phyloP scores from a whole-genome alignment of 805 yeast species.

The Hanseniaspora thailandica region DNA sequence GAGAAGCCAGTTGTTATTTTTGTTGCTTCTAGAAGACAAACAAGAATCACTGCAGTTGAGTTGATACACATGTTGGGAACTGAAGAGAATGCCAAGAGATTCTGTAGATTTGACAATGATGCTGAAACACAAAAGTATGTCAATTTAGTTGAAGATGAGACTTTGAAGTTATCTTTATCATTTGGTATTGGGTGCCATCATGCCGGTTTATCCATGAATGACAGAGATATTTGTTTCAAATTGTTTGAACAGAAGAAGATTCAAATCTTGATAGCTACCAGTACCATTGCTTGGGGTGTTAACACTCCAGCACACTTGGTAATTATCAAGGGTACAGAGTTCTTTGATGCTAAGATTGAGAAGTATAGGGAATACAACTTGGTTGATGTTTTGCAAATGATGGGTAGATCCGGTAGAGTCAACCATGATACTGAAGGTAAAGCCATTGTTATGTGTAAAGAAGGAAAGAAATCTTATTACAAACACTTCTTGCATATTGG shows the following conservation, averaged over 20 bases:
- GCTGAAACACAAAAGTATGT: conserved; percentile 67
- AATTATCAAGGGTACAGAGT: conserved; percentile 90
- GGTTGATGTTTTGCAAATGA: conserved; percentile 91
- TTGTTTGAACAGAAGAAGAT: conserved; percentile 75
- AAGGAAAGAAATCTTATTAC: conserved; percentile 75
- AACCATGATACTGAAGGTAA: conserved; percentile 90
- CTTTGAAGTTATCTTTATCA: conserved; percentile 57
- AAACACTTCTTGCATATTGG: conserved; percentile 80
- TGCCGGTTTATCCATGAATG: conserved; percentile 89
- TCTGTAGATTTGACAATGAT: conserved; percentile 58
- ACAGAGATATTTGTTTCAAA: conserved; percentile 77
- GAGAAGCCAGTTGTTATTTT: conserved; percentile 90
- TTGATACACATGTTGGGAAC: conserved; percentile 62
- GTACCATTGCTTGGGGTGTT: conserved; percentile 99
- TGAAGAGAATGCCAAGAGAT: conserved; percentile 47
- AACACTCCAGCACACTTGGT: conserved; percentile 98
- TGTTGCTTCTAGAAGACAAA: conserved; percentile 91
- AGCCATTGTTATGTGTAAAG: conserved; percentile 77
- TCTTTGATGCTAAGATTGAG: conserved; percentile 86
- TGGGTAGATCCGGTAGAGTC: conserved; percentile 99
- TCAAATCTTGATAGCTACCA: conserved; percentile 85
- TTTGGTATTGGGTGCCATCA: conserved; percentile 90
- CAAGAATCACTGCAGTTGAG: conserved; percentile 68
- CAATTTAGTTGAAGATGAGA: conserved; percentile 82
- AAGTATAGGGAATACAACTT: conserved; percentile 89